Conservation (phyloP, 192 early-diverging fungal genomes). For the Haplosporangium gracile region DNA sequence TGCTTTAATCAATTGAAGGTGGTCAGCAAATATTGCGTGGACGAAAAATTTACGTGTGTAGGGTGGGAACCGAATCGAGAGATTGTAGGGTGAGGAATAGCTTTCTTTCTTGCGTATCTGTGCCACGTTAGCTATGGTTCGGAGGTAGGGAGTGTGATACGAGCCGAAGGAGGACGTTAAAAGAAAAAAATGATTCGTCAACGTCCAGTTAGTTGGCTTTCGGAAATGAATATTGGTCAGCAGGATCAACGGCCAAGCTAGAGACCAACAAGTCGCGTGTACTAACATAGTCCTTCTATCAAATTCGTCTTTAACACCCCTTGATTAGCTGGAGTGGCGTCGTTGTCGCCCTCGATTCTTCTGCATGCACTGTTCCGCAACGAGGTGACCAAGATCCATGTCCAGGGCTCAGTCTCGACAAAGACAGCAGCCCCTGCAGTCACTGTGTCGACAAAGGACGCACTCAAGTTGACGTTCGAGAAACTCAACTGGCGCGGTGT, state of each 20-base stretch:
- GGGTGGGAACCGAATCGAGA: not conserved
- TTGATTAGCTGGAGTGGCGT: constrained; percentile 28
- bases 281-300: not conserved
- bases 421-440: constrained; percentile 22
- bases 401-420: constrained; percentile 35
- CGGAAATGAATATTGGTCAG: not conserved
- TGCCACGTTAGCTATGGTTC: not conserved
- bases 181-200: not conserved
- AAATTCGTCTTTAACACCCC: not conserved
- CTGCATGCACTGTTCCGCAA: constrained; percentile 41
- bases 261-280: not conserved
- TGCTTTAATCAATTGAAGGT: not conserved
- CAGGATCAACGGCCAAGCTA: not conserved
- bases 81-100: not conserved
- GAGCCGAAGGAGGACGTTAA: not conserved
- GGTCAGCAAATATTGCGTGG: not conserved
- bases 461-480: constrained; percentile 42
- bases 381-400: constrained; percentile 54
- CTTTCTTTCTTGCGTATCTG: not conserved
- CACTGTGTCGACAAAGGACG: constrained; percentile 30
- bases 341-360: constrained; percentile 31
- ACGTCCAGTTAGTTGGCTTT: not conserved
- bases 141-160: not conserved
- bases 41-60: not conserved
- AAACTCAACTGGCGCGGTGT: constrained; percentile 45